Evolutionary conservation across 1,284 basidiomycete genomes (phyloP).

Genomic region (Amanita bisporigera): DNA sequence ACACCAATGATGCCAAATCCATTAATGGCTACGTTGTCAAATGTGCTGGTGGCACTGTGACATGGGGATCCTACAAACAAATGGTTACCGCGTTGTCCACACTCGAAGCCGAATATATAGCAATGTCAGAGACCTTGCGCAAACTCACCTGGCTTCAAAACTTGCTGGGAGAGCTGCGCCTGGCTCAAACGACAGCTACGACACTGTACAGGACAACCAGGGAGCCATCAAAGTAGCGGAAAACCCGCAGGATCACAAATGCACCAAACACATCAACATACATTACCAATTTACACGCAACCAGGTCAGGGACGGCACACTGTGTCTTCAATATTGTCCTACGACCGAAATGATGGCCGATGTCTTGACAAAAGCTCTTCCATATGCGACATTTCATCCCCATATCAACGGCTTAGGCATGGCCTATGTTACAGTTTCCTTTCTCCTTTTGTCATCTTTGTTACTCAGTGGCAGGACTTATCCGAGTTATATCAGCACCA

Average conservation of each 20-base stretch:
- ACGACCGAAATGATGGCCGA: too few relatives aligned
- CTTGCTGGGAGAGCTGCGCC: constrained; percentile 30
- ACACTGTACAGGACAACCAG: constrained; percentile 32
- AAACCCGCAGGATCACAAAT: constrained; percentile 24
- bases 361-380: too few relatives aligned
- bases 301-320: too few relatives aligned
- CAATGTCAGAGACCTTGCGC: neutral
- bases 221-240: constrained; percentile 20
- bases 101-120: constrained; percentile 3
- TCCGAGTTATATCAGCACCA: too few relatives aligned
- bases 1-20: neutral
- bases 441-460: too few relatives aligned
- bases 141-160: constrained; percentile 25
- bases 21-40: neutral
- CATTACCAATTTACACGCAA: too few relatives aligned
- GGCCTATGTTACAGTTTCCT: too few relatives aligned
- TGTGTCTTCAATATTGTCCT: too few relatives aligned
- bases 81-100: neutral
- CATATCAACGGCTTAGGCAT: too few relatives aligned
- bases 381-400: too few relatives aligned
- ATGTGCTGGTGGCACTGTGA: neutral
- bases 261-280: constrained; percentile 29
- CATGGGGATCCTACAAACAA: constrained; percentile 10
- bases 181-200: constrained; percentile 29
- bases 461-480: too few relatives aligned